Base-by-base conservation (phyloP, 441 rosid species). In the Jatropha podagrica region DNA sequence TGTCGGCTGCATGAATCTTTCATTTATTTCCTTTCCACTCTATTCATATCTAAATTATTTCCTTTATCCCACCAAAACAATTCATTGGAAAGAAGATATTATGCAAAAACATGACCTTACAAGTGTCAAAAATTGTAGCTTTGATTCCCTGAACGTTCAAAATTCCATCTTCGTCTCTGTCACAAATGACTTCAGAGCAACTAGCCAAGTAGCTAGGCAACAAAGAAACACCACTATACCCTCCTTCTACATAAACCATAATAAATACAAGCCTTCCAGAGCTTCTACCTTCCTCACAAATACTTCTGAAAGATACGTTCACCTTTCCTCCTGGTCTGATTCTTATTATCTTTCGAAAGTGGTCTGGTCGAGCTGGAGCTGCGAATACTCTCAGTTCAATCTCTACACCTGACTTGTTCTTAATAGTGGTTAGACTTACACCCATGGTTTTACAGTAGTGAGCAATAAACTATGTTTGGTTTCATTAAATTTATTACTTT, bases 101-200 rank as follows among this genome's bases (percentile, higher is more conserved):
- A 32, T 69, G 27, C 26, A 54, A 7, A 13, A 51, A 54, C 73
- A 54, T 37, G 48, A 40, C 15, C 27, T 69, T 69, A 13, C 10
- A 69, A 40, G 73, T 12, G 4, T n/a, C 17, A 20, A 69, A 52
- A 17, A 69, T 17, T 8, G 44, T 69, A 7, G 62, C 15, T 69
- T 69, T 69, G 62, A 69, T 54, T 3, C 73, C 61, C 18, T 27
- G n/a, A 54, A 69, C 32, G 54, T 52, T 37, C 62, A 69, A 20
- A 40, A 7, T 0, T 69, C 73, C 73, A 37, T 69, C 62, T 17
- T 69, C 20, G 15, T 23, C 73, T 69, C 73, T 69, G 73, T 69
- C 73, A 37, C 73, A 69, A 69, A 69, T 69, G 63, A 69, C 73
- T 69, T 69, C 73, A 60, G 63, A 69, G 61, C 27, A 69, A 27